Evolutionary conservation across 139 green algal genomes (phyloP), one percentile per base, ranked within the genome.

Genomic region (Micromonas pusilla): DNA sequence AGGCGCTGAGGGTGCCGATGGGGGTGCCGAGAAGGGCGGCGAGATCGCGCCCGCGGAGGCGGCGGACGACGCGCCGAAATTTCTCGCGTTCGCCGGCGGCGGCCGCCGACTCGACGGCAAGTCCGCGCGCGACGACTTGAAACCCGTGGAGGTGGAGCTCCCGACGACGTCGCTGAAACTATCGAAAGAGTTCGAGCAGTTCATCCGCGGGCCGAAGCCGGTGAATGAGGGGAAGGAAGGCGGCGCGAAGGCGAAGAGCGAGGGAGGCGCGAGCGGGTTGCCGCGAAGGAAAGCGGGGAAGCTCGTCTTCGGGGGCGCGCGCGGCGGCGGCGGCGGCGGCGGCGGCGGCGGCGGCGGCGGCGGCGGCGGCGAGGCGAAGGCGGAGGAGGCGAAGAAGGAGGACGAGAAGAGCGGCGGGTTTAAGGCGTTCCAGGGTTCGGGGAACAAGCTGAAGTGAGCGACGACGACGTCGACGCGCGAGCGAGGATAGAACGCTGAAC

Each of bases 71-170:
- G 52, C 19, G 3, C 19, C 26, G 6, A 68, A 53, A 25, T 96
- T 80, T 67, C 91, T 75, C 30, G 84, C 93, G 0, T 97, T 97
- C 82, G 86, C 85, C 0, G 92, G 93, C 25, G 70, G 87, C 1
- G 90, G 81, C 1, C 76, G 81, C 31, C 85, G 93, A 16, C 81
- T 97, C 62, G 92, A 97, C 80, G 93, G 93, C 67, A 94, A 93
- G 85, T 21, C 88, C 2, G 2, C 67, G 1, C 52, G 31, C 23
- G 1, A 21, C 6, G 72, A 68, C 16, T 19, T 52, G 23, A 34
- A 57, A 16, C 72, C 52, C 26, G 82, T 78, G 4, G 52, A 66
- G 52, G 26, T 73, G 33, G 28, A 54, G 34, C 33, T 54, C 37
- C 33, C 39, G 28, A 38, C 26, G 13, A 34, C 39, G 21, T 70